Evolutionary conservation across 2,329 filamentous ascomycete species (phyloP).

Genomic region (Pyrenochaeta sp.): DNA sequence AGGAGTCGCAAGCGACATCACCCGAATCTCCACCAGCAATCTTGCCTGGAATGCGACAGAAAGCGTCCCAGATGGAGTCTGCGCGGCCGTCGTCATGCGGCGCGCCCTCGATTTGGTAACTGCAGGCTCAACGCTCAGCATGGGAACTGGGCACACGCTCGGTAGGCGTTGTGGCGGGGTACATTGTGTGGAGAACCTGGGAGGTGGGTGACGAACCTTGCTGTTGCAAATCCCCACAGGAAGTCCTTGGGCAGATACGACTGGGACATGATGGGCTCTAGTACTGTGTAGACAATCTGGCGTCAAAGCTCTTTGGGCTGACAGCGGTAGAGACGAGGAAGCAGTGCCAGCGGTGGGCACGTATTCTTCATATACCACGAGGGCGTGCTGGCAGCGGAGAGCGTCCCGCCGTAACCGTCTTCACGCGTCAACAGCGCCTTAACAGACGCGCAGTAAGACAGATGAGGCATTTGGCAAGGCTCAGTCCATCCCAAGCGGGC

Average conservation of each 20-base stretch:
- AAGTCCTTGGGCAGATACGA: conserved; percentile 50
- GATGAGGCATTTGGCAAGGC: conserved; percentile 24
- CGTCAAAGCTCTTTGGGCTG: conserved; percentile 12
- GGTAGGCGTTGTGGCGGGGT: conserved; percentile 30
- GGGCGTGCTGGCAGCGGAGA: conserved; percentile 39
- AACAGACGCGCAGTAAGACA: conserved; percentile 34
- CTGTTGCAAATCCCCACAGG: conserved; percentile 52
- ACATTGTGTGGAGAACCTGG: conserved; percentile 21
- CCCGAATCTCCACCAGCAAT: conserved; percentile 80
- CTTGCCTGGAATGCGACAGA: conserved; percentile 81
- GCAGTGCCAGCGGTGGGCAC: conserved; percentile 22
- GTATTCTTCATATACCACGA: conserved; percentile 43
- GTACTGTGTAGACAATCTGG: conserved; percentile 9
- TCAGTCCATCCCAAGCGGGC: conserved; percentile 24
- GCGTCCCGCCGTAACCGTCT: conserved; percentile 47
- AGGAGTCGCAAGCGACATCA: conserved; percentile 83
- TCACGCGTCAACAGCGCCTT: conserved; percentile 37
- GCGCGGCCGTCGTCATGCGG: conserved; percentile 77
- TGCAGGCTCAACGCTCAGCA: conserved; percentile 50
- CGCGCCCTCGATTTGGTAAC: conserved; percentile 88
- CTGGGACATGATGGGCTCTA: conserved; percentile 39
- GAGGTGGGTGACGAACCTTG: conserved; percentile 44
- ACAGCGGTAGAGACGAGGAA: conserved; percentile 10
- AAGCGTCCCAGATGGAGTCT: conserved; percentile 89
- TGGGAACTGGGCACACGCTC: conserved; percentile 7